These are phyloP conservation scores for Melastoma malabathricum DNA, from an alignment of 345 rosid genomes.

Conservation along the genomic window DNA sequence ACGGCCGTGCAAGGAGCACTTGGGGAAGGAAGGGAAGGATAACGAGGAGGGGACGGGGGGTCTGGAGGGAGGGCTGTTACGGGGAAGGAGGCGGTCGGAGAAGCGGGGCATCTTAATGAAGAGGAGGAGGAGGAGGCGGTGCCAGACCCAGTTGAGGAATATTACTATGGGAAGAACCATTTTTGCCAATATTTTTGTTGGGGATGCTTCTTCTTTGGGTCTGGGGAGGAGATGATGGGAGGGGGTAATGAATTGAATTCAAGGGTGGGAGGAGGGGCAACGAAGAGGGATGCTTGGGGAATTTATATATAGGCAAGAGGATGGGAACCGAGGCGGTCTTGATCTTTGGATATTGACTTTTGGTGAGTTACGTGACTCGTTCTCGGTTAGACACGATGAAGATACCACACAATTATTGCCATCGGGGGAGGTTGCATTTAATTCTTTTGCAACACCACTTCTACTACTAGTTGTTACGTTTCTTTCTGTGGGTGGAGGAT, in stretches of 20 bases:
- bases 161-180: conserved; percentile 43
- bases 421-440: too few relatives aligned
- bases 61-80: conserved; percentile 18
- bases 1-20: conserved; percentile 9
- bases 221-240: conserved; percentile 3
- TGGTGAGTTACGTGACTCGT: too few relatives aligned
- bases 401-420: too few relatives aligned
- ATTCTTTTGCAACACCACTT: too few relatives aligned
- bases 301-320: too few relatives aligned
- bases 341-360: too few relatives aligned
- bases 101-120: conserved; percentile 45
- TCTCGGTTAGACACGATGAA: too few relatives aligned
- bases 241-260: neutral
- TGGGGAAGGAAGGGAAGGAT: conserved; percentile 28
- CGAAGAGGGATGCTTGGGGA: too few relatives aligned
- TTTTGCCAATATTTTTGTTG: neutral
- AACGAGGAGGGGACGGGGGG: conserved; percentile 6
- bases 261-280: too few relatives aligned
- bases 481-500: too few relatives aligned
- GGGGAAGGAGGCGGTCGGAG: conserved; percentile 32
- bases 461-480: too few relatives aligned
- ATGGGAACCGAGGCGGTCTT: too few relatives aligned
- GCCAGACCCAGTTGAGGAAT: conserved; percentile 41
- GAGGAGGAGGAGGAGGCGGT: conserved; percentile 41
- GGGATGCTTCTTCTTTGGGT: neutral